phyloP scores from a whole-genome alignment of 306 rosid genomes.

The Clitoria ternatea region DNA sequence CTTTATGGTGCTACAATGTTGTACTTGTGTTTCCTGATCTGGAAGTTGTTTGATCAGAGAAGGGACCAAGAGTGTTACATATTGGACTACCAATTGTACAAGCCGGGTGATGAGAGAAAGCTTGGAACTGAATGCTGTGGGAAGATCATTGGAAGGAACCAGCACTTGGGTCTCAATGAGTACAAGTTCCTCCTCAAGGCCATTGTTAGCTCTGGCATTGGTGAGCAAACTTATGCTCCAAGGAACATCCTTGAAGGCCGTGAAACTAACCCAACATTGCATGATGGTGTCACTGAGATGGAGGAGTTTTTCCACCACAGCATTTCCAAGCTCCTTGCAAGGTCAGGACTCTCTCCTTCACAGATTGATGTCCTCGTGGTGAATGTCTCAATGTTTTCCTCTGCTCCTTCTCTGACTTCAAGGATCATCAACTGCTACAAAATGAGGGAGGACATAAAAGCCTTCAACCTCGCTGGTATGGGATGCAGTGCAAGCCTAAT shows the following conservation, averaged over 20 bases:
- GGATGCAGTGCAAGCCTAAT: constrained; percentile 89
- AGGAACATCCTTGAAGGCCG: constrained; percentile 52
- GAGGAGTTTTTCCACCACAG: constrained; percentile 73
- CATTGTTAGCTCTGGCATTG: constrained; percentile 84
- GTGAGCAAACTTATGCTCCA: constrained; percentile 88
- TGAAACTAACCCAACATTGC: constrained; percentile 45
- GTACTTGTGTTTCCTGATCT: constrained; percentile 43
- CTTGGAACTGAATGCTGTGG: constrained; percentile 59
- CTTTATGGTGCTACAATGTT: constrained; percentile 30
- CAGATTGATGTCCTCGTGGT: constrained; percentile 78
- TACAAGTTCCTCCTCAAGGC: constrained; percentile 81
- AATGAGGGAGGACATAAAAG: constrained; percentile 68
- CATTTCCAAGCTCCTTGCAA: constrained; percentile 45
- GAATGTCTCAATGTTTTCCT: constrained; percentile 63
- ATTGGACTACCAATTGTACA: constrained; percentile 64
- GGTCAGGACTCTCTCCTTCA: constrained; percentile 49
- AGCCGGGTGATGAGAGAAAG: constrained; percentile 69
- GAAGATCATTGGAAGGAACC: constrained; percentile 42
- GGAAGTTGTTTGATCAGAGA: constrained; percentile 47
- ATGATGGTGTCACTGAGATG: constrained; percentile 50
- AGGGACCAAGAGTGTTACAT: constrained; percentile 68
- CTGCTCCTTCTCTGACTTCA: constrained; percentile 58
- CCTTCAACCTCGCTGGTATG: constrained; percentile 81
- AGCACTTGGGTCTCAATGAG: constrained; percentile 56
- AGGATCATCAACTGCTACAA: constrained; percentile 61